A percentile compares a stretch with the other conserved stretches of the same genome.
phyloP scores from a whole-genome alignment of 495 filamentous ascomycete species.

The Xylaria scruposa region DNA sequence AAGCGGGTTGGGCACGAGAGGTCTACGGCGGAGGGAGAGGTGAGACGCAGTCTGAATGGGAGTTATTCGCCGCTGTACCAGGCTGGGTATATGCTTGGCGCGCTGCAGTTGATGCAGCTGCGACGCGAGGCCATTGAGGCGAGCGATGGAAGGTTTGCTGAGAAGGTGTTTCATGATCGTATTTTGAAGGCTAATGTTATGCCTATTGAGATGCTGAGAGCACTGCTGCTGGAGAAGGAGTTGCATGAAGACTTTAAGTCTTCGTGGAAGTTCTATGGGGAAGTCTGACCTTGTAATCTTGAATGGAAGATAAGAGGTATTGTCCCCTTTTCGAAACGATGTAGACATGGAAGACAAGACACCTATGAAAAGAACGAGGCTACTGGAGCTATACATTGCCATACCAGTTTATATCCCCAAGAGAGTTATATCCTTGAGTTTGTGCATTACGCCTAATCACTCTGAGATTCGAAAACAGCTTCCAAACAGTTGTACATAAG shows the following conservation, averaged over 20 bases:
- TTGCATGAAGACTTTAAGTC: slow-evolving; percentile 42
- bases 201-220: slow-evolving; percentile 60
- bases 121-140: slow-evolving; percentile 46
- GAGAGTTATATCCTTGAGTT: no score
- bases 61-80: slow-evolving; percentile 60
- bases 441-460: no score
- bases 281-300: neutral
- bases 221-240: slow-evolving; percentile 47
- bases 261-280: slow-evolving; percentile 42
- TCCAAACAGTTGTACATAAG: no score
- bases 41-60: slow-evolving; percentile 54
- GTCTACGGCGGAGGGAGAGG: slow-evolving; percentile 62
- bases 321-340: no score
- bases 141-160: slow-evolving; percentile 37
- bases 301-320: neutral
- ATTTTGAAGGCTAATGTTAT: slow-evolving; percentile 54
- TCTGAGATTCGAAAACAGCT: no score
- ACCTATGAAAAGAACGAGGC: no score
- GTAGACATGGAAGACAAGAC: no score
- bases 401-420: no score
- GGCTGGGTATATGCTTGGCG: slow-evolving; percentile 61
- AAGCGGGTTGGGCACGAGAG: slow-evolving; percentile 58
- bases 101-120: slow-evolving; percentile 53
- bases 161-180: slow-evolving; percentile 58
- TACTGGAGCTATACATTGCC: no score